Evolutionary conservation across 2,329 filamentous ascomycete genomes (phyloP).

Genomic region (Lachnellula arida): DNA sequence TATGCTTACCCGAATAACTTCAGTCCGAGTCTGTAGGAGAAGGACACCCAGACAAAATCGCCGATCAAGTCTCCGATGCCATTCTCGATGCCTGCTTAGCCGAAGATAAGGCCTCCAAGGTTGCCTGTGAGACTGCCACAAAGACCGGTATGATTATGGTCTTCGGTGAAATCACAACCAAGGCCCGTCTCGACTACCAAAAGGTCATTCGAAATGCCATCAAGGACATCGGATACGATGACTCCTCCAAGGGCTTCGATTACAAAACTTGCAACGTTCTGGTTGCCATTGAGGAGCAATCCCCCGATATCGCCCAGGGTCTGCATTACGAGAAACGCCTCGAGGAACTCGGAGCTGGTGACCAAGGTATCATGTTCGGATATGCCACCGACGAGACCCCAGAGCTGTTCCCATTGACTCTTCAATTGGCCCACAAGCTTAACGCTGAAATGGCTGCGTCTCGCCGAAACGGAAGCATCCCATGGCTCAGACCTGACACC

Average conservation of each 20-base stretch:
- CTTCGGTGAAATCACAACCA: conserved; percentile 98
- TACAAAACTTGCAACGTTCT: conserved; percentile 99
- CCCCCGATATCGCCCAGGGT: conserved; percentile 97
- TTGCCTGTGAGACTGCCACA: conserved; percentile 98
- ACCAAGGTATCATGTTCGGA: conserved; percentile 99
- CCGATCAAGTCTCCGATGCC: conserved; percentile 96
- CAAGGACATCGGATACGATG: conserved; percentile 98
- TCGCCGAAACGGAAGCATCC: conserved; percentile 78
- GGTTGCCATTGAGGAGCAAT: conserved; percentile 98
- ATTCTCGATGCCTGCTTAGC: conserved; percentile 95
- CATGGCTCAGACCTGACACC: conserved; percentile 97
- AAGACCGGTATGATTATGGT: conserved; percentile 99
- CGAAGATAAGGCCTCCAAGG: conserved; percentile 95
- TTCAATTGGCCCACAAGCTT: conserved; percentile 93
- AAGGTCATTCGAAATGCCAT: conserved; percentile 91
- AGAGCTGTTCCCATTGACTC: conserved; percentile 90
- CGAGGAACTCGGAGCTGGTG: conserved; percentile 96
- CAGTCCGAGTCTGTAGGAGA: conserved; percentile 84
- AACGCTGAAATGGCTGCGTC: conserved; percentile 92
- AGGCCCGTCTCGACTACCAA: conserved; percentile 94
- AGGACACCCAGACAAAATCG: conserved; percentile 94
- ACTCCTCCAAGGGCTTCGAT: conserved; percentile 96
- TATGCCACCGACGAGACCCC: conserved; percentile 99
- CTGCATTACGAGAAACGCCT: conserved; percentile 97
- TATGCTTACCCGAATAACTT: conserved; percentile 4